phyloP scores from a whole-genome alignment of 495 filamentous ascomycete genomes.

The Tuber calosporum region DNA sequence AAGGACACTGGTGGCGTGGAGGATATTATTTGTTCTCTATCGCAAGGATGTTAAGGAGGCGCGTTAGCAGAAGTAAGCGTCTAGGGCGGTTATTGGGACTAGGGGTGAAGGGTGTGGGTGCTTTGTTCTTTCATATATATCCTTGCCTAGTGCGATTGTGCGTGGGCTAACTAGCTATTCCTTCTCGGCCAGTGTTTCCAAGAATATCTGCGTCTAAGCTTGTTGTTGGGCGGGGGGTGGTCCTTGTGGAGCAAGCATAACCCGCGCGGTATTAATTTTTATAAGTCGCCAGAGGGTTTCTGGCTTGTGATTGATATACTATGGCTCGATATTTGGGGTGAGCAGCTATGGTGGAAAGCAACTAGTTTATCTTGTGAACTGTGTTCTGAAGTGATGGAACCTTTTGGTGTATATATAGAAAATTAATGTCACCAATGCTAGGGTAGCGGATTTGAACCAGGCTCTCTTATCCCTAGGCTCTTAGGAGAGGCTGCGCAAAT shows the following conservation, averaged over 20 bases:
- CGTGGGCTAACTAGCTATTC: slow-evolving; percentile 55
- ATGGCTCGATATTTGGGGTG: neutral
- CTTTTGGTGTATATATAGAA: neutral
- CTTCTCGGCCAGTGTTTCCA: slow-evolving; percentile 50
- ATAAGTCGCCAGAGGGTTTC: too few species aligned
- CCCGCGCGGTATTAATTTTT: too few species aligned
- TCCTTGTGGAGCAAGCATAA: too few species aligned
- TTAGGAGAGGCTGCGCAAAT: neutral
- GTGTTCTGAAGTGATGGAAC: neutral
- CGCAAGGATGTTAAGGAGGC: slow-evolving; percentile 85
- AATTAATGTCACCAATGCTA: neutral
- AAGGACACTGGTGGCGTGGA: slow-evolving; percentile 75
- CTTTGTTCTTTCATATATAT: slow-evolving; percentile 10
- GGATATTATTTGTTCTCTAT: slow-evolving; percentile 96
- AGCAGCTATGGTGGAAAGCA: neutral
- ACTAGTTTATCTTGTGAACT: neutral
- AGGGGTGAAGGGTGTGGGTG: slow-evolving; percentile 43
- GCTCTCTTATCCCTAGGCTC: neutral
- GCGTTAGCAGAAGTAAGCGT: slow-evolving; percentile 68
- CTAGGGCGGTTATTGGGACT: slow-evolving; percentile 65
- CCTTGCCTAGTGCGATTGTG: neutral
- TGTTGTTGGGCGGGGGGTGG: neutral
- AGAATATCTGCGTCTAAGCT: slow-evolving; percentile 57
- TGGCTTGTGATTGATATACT: too few species aligned
- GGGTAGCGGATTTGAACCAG: neutral